Evolutionary conservation across 1,139 yeast species (phyloP).

Genomic region (Geotrichum siamense): DNA sequence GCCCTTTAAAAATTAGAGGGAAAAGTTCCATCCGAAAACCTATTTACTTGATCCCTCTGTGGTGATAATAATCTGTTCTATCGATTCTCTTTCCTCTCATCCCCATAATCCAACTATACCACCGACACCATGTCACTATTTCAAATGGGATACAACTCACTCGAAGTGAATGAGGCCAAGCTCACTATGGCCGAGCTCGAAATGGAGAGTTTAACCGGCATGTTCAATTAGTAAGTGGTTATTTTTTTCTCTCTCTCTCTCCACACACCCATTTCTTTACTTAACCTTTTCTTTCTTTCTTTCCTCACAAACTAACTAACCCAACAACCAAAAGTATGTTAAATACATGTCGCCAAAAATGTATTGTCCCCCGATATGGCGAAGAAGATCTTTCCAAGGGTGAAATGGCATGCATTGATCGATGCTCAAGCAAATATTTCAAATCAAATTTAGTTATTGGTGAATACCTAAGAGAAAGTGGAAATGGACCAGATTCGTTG

Average conservation of each 20-base stretch:
- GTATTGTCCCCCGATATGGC: constrained; percentile 68
- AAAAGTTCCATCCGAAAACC: too few species aligned
- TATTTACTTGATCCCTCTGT: too few species aligned
- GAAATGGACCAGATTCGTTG: constrained; percentile 24
- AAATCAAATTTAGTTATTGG: constrained; percentile 60
- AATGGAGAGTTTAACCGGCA: constrained; percentile 60
- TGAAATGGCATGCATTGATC: constrained; percentile 63
- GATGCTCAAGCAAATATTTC: constrained; percentile 72
- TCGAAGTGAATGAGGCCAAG: constrained; percentile 58
- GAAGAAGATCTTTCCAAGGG: constrained; percentile 77
- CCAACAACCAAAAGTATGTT: constrained; percentile 47
- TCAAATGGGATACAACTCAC: constrained; percentile 29
- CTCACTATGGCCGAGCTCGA: constrained; percentile 68
- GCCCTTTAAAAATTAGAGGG: too few species aligned
- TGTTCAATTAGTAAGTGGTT: constrained; percentile 47
- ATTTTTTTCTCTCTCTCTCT: not conserved
- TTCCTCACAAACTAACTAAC: constrained; percentile 1
- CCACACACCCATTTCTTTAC: not conserved
- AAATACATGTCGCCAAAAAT: constrained; percentile 55
- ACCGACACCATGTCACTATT: constrained; percentile 28
- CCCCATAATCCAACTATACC: too few species aligned
- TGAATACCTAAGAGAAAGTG: constrained; percentile 36
- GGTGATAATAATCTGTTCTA: too few species aligned
- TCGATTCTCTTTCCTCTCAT: too few species aligned
- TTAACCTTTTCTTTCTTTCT: constrained; percentile 5